A percentile compares a stretch with the other conserved stretches of the same genome.
phyloP scores from a whole-genome alignment of 148 eudicot species.

The Spergularia marina region DNA sequence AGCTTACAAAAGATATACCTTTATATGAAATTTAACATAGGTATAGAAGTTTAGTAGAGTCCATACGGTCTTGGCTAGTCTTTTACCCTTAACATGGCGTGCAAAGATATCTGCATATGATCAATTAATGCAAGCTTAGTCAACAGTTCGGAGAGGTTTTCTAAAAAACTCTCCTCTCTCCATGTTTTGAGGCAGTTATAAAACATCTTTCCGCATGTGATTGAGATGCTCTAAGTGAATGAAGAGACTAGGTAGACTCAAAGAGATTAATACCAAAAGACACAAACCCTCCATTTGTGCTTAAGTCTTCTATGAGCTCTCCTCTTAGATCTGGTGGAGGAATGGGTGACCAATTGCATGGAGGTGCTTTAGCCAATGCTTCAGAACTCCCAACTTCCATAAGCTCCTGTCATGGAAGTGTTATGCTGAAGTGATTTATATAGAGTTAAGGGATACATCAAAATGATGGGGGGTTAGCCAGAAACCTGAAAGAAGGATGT shows the following conservation, averaged over 20 bases:
- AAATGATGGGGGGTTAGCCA: conserved; percentile 6
- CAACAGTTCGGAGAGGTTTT: neutral
- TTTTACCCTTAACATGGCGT: conserved; percentile 65
- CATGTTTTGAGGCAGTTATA: neutral
- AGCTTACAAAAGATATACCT: conserved; percentile 42
- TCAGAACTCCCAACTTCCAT: conserved; percentile 59
- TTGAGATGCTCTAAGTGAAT: neutral
- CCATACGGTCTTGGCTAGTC: conserved; percentile 83
- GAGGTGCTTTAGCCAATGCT: conserved; percentile 68
- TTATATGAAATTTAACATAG: conserved; percentile 72
- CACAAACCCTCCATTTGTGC: conserved; percentile 90
- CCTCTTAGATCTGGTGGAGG: conserved; percentile 90
- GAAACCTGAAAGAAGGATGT: conserved; percentile 91
- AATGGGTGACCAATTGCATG: conserved; percentile 86
- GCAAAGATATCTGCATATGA: conserved; percentile 56
- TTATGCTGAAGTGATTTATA: conserved; percentile 2
- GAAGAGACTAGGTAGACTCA: neutral
- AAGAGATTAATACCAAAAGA: conserved; percentile 58
- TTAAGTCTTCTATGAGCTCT: conserved; percentile 65
- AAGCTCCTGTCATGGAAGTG: conserved; percentile 55
- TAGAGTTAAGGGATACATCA: neutral
- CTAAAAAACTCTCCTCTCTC: too few species aligned
- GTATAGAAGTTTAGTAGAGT: conserved; percentile 75
- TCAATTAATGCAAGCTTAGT: neutral
- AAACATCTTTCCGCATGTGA: neutral